These are phyloP conservation scores for Boletus tomentosulus DNA, from an alignment of 768 basidiomycete species.

Conservation along the genomic window DNA sequence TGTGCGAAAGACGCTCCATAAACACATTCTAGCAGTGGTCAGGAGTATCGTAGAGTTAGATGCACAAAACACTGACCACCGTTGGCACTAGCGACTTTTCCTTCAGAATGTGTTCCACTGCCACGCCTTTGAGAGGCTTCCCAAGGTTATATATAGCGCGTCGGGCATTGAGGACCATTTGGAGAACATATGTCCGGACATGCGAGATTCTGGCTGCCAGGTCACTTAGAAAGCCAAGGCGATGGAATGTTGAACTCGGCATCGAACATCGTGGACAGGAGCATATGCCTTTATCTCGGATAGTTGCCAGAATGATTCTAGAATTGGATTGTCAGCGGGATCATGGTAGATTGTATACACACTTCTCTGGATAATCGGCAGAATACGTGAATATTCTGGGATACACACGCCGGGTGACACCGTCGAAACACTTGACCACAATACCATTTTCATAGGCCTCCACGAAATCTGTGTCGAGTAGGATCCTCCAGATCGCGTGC, in stretches of 20 bases:
- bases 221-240: not conserved
- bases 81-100: not conserved
- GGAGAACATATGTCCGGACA: too few relatives aligned
- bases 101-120: not conserved
- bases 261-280: too few relatives aligned
- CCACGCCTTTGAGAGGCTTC: not conserved
- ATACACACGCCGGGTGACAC: not conserved
- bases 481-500: slow-evolving; percentile 1
- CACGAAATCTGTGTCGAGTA: not conserved
- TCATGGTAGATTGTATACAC: too few relatives aligned
- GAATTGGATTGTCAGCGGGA: too few relatives aligned
- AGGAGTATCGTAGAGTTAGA: too few relatives aligned
- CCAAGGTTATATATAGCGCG: not conserved
- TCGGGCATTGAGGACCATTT: not conserved
- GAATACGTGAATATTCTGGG: slow-evolving; percentile 2
- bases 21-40: not conserved
- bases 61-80: not conserved
- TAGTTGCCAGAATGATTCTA: too few relatives aligned
- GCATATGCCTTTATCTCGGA: too few relatives aligned
- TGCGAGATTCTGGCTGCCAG: not conserved
- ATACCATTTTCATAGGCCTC: slow-evolving; percentile 1
- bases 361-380: slow-evolving; percentile 1
- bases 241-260: not conserved
- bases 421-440: not conserved
- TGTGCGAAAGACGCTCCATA: not conserved